Evolutionary conservation across 1,284 basidiomycete species (phyloP).

Genomic region (Heliocybe sulcata): DNA sequence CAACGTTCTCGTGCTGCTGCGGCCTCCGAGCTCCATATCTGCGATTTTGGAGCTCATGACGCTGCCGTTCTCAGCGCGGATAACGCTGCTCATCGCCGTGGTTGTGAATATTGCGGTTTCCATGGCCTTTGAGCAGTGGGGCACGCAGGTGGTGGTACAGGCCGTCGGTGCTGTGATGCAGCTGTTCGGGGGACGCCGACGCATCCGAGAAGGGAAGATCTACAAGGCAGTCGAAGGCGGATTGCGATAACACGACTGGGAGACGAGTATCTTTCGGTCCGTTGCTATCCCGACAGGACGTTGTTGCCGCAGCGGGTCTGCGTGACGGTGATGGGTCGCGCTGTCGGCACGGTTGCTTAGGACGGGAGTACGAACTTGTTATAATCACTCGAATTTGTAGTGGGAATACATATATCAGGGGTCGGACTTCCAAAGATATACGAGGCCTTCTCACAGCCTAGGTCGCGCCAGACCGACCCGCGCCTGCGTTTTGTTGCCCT

Average conservation of each 20-base stretch:
- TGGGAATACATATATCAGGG: conserved; percentile 1
- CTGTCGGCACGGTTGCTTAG: neutral
- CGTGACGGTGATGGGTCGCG: neutral
- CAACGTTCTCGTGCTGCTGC: conserved; percentile 70
- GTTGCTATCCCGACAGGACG: conserved; percentile 3
- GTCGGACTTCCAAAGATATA: conserved; percentile 3
- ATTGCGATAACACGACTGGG: conserved; percentile 30
- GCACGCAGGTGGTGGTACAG: conserved; percentile 51
- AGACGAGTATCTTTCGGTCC: neutral
- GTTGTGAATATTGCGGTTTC: conserved; percentile 70
- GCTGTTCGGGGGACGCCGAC: conserved; percentile 23
- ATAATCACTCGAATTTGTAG: neutral
- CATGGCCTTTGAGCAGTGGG: conserved; percentile 79
- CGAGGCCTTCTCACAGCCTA: conserved; percentile 2
- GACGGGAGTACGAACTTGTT: neutral
- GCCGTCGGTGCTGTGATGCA: conserved; percentile 42
- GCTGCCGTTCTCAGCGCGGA: conserved; percentile 66
- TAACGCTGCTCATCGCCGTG: conserved; percentile 66
- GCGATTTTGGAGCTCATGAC: conserved; percentile 74
- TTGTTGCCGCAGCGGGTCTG: neutral
- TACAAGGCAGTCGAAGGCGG: conserved; percentile 72
- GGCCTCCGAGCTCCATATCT: conserved; percentile 57
- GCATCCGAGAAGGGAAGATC: conserved; percentile 51
- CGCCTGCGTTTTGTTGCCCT: neutral
- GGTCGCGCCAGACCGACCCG: neutral